Percentiles rank a stretch among this genome's conserved stretches.
These are phyloP conservation scores for Grigorovia jiainica DNA, from an alignment of 805 yeast species.

Conservation along the genomic window DNA sequence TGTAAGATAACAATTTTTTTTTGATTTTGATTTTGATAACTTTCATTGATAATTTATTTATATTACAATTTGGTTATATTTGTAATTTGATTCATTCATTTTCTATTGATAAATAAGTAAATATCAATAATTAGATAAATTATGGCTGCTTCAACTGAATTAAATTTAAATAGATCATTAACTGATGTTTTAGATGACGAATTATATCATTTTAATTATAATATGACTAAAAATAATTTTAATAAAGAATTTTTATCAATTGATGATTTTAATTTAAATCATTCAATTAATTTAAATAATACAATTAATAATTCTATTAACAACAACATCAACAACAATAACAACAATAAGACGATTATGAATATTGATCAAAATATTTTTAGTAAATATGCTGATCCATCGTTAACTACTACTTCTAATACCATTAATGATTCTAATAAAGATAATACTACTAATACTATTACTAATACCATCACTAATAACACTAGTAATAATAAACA, in stretches of 20 bases:
- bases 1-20: too few relatives aligned
- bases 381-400: conserved; percentile 28
- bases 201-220: conserved; percentile 16
- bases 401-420: conserved; percentile 23
- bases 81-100: too few relatives aligned
- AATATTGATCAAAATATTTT: conserved; percentile 9
- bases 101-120: too few relatives aligned
- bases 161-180: conserved; percentile 21
- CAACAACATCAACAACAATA: conserved; percentile 5
- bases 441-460: conserved; percentile 16
- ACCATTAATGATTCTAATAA: conserved; percentile 8
- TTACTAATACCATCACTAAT: background rate
- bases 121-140: background rate
- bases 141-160: conserved; percentile 14
- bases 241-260: background rate
- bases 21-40: too few relatives aligned
- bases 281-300: conserved; percentile 4
- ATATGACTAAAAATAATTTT: background rate
- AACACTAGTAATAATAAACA: background rate
- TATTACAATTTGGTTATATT: too few relatives aligned
- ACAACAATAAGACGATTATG: background rate
- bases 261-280: background rate
- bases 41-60: too few relatives aligned
- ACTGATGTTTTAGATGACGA: conserved; percentile 30
- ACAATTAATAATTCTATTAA: too few relatives aligned